Base-by-base conservation (phyloP, 805 yeast species). In the Dipodascus geniculatus region DNA sequence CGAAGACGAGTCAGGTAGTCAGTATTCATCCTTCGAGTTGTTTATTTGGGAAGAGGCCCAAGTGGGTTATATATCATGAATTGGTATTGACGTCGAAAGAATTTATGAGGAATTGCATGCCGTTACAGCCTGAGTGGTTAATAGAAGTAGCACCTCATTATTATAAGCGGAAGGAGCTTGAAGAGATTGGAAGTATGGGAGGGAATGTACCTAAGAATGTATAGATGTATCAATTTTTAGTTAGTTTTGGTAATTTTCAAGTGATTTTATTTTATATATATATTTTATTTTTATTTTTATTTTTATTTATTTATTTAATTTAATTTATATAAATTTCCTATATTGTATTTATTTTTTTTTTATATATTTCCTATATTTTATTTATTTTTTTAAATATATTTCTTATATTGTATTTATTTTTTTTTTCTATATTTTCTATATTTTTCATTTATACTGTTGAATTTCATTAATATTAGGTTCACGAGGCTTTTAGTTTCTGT, bases 11-110 rank as follows among this genome's bases (percentile, higher is more conserved):
- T 0, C 80, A 68, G 54, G 65, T 83, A 1, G 96, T 90, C 16
- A 80, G 77, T 55, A 76, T 91, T 55, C 97, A 91, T 65, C 99
- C 99, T 1, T 85, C 95, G 1, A 85, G 95, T 56, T 71, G 88
- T 2, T 66, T 91, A 19, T 80, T 76, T 63, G 76, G 77, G 16
- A 71, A 70, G 54, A 77, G 75, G 38, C 86, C 91, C 11, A 91
- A 85, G 56, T 87, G 87, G 68, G 84, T 89, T 48, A 67, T 91
- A 6, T 90, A 87, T 62, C 89, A 89, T 62, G 85, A 89, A 31
- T 74, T 89, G 52, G 78, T 89, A 28, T 74, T 88, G 58, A 91
- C 99, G 0, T 78, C 85, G 16, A 82, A 82, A 63, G 98, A 91
- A 73, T 93, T 86, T 63, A 88, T 91, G 96, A 85, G 93, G 54